These are phyloP conservation scores for Yamadazyma laniorum DNA, from an alignment of 805 yeast genomes.

Conservation along the genomic window DNA sequence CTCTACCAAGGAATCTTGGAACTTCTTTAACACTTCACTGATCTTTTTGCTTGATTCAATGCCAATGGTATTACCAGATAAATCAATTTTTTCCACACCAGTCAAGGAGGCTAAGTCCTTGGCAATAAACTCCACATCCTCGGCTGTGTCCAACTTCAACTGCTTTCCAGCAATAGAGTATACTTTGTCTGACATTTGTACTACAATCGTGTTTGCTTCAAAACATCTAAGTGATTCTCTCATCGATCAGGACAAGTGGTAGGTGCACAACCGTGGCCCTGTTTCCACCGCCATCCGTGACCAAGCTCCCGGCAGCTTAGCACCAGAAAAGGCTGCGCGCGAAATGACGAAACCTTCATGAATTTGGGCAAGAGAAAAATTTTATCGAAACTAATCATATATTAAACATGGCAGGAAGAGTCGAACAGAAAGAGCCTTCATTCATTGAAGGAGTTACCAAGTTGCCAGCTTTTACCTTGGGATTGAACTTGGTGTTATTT, in stretches of 20 bases:
- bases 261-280: too few relatives aligned
- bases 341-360: too few relatives aligned
- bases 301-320: too few relatives aligned
- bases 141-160: constrained; percentile 67
- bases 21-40: constrained; percentile 50
- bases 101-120: constrained; percentile 47
- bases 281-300: too few relatives aligned
- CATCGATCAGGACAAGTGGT: background rate
- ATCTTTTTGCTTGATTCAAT: constrained; percentile 79
- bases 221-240: too few relatives aligned
- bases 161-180: constrained; percentile 71
- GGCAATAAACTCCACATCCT: constrained; percentile 71
- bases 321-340: too few relatives aligned
- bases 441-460: constrained; percentile 52
- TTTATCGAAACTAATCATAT: too few relatives aligned
- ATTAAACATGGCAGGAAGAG: constrained; percentile 17
- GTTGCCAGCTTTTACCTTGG: constrained; percentile 64
- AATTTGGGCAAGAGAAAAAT: too few relatives aligned
- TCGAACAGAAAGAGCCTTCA: constrained; percentile 26
- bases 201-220: background rate
- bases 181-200: background rate
- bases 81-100: constrained; percentile 58
- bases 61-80: constrained; percentile 94
- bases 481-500: constrained; percentile 62
- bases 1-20: constrained; percentile 51